These are phyloP conservation scores for Conidiobolus incongruus DNA, from an alignment of 371 early-diverging fungal genomes.

Conservation along the genomic window DNA sequence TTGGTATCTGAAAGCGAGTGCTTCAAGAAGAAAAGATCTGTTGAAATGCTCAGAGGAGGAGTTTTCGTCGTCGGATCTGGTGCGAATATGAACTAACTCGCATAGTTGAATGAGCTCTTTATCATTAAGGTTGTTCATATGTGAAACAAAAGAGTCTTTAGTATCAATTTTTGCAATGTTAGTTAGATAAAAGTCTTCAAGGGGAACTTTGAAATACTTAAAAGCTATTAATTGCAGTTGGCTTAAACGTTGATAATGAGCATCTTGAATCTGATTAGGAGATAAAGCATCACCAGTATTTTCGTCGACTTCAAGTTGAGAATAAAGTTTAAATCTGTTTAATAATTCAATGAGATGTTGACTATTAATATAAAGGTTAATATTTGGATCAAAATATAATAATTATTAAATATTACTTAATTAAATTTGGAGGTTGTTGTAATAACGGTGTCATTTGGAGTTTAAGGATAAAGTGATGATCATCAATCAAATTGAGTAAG, in stretches of 20 bases:
- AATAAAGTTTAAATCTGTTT: conserved; percentile 33
- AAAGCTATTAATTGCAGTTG: conserved; percentile 48
- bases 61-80: conserved; percentile 6
- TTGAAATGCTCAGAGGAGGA: conserved; percentile 12
- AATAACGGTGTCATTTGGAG: conserved; percentile 27
- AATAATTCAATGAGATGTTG: conserved; percentile 30
- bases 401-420: not conserved
- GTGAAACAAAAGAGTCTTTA: conserved; percentile 20
- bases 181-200: conserved; percentile 50
- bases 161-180: conserved; percentile 39
- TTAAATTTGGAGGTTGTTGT: conserved; percentile 15
- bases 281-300: conserved; percentile 52
- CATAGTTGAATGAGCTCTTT: conserved; percentile 26
- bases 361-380: not conserved
- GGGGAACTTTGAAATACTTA: conserved; percentile 25
- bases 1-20: too few relatives aligned
- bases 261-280: conserved; percentile 30
- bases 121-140: conserved; percentile 23
- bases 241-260: conserved; percentile 28
- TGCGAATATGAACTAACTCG: conserved; percentile 26
- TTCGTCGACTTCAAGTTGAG: conserved; percentile 62
- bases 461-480: conserved; percentile 46
- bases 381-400: not conserved
- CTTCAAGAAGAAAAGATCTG: conserved; percentile 20
- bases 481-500: conserved; percentile 54